Evolutionary conservation across 208 protist species (phyloP).

Genomic region (Naegleria fowleri): DNA sequence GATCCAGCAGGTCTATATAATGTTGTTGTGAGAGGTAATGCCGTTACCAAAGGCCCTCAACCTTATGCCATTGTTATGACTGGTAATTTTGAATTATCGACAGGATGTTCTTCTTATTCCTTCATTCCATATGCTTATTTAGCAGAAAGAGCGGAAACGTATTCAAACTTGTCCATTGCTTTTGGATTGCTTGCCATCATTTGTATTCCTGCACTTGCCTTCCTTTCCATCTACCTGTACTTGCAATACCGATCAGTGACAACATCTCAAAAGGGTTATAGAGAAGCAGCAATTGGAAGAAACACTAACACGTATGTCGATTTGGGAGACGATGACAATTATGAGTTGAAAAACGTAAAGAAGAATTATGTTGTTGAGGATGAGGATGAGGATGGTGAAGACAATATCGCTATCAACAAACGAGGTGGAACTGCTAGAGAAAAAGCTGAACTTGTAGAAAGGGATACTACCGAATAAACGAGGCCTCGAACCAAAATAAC

Average conservation of each 20-base stretch:
- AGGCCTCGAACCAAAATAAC: too few species aligned
- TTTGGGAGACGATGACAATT: not conserved
- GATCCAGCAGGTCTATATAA: not conserved
- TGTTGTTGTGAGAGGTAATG: not conserved
- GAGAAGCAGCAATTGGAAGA: not conserved
- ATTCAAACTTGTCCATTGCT: not conserved
- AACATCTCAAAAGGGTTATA: not conserved
- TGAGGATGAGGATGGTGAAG: not conserved
- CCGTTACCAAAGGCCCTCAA: slow-evolving; percentile 17
- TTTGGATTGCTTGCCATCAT: not conserved
- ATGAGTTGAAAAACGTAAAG: not conserved
- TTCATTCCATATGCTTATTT: slow-evolving; percentile 12
- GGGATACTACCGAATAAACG: not conserved
- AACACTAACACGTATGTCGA: not conserved
- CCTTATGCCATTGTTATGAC: slow-evolving; percentile 24
- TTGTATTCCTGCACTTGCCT: not conserved
- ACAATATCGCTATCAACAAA: not conserved
- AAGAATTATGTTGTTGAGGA: not conserved
- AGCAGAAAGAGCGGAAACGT: not conserved
- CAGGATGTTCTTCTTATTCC: not conserved
- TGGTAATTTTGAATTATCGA: not conserved
- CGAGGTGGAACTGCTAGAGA: not conserved
- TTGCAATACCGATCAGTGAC: not conserved
- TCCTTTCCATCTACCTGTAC: not conserved
- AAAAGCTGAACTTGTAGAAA: not conserved